Evolutionary conservation across 371 early-diverging fungal genomes (phyloP), one percentile per base, ranked within the genome.

Genomic region (Cokeromyces recurvatus): DNA sequence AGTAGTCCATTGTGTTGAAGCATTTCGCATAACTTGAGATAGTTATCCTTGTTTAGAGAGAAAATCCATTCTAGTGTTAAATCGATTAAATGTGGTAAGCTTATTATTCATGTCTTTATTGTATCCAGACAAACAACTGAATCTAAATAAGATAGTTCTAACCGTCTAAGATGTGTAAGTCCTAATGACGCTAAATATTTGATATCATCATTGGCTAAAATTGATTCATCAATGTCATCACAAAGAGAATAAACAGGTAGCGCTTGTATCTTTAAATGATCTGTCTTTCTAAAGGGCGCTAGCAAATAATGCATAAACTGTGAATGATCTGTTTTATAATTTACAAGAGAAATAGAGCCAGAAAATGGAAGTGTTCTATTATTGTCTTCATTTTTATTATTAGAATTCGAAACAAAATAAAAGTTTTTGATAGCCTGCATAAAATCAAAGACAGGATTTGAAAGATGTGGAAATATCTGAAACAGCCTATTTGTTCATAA

Each of bases 191-290:
- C 44, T 16, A 64, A 25, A 1, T 46, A 37, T n/a, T 17, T 20
- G 4, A 64, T 51, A 16, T 64, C 65, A 4, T 43, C 35, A 5
- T 59, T 38, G 7, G 49, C 47, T 19, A 64, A 38, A 2, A 64
- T 46, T 4, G 60, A 60, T 22, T 56, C 60, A 32, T 64, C 60
- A 19, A 64, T 42, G 15, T 60, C 53, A 14, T 60, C 65, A 35
- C 60, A 60, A 2, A 59, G 46, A 2, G 60, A 60, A 0, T 60
- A 24, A 16, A 57, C 48, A 2, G 57, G 65, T 10, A 53, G 31
- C 0, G 57, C 46, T 9, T 50, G 38, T 19, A 64, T 15, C 9
- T 41, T 43, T 9, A 64, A 32, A 32, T 51, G 46, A 6, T 46
- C 43, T n/a, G 36, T 46, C 11, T 51, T 29, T 21, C 46, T 35